Percentiles rank a stretch among this genome's conserved stretches.
phyloP scores from a whole-genome alignment of 768 basidiomycete species.

The Gymnopilus dilepis region DNA sequence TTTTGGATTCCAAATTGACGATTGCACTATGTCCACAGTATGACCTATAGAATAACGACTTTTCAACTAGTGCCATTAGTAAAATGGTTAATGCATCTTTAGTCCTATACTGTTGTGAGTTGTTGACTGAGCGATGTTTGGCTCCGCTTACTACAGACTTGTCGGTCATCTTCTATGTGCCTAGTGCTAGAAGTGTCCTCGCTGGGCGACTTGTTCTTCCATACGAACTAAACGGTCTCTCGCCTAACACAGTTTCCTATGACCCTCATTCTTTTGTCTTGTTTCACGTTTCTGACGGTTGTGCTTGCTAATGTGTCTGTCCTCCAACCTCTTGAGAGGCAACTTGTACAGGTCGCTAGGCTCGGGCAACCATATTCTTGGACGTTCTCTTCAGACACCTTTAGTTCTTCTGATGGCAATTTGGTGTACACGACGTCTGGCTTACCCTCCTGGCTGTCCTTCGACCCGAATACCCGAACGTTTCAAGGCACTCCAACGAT shows the following conservation, averaged over 20 bases:
- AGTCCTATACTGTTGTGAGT: slow-evolving; percentile 31
- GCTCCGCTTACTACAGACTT: background rate
- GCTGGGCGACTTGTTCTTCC: slow-evolving; percentile 61
- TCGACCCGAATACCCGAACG: slow-evolving; percentile 61
- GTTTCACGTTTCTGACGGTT: slow-evolving; percentile 44
- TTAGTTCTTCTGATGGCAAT: slow-evolving; percentile 51
- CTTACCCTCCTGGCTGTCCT: slow-evolving; percentile 80
- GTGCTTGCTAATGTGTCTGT: slow-evolving; percentile 52
- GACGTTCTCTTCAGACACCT: slow-evolving; percentile 70
- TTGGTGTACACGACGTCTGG: slow-evolving; percentile 56
- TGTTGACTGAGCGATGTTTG: slow-evolving; percentile 29
- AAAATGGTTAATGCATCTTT: slow-evolving; percentile 11
- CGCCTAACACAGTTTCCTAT: slow-evolving; percentile 64
- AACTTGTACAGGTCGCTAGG: slow-evolving; percentile 82
- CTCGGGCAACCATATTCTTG: slow-evolving; percentile 68
- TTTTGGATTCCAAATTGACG: slow-evolving; percentile 26
- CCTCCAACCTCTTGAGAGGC: slow-evolving; percentile 64
- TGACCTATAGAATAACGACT: slow-evolving; percentile 27
- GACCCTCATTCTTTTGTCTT: slow-evolving; percentile 63
- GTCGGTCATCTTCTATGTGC: slow-evolving; percentile 14
- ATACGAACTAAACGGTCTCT: slow-evolving; percentile 42
- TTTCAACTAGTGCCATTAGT: slow-evolving; percentile 22
- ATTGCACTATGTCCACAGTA: slow-evolving; percentile 28
- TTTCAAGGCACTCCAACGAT: slow-evolving; percentile 73
- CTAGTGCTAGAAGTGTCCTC: slow-evolving; percentile 44